phyloP scores from a whole-genome alignment of 495 filamentous ascomycete genomes.

The Tuber brumale region DNA sequence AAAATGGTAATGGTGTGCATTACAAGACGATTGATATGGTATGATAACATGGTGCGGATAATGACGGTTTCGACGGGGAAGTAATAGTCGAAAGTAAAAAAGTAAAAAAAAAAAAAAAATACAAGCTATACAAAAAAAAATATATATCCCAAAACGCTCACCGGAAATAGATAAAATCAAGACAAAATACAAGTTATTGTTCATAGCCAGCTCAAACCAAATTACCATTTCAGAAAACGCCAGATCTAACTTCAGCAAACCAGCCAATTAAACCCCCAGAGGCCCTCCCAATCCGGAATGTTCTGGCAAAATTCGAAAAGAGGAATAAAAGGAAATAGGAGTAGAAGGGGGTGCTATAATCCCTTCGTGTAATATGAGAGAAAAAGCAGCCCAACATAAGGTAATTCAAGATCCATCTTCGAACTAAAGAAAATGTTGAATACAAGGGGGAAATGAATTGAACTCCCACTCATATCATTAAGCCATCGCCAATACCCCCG shows the following conservation, averaged over 20 bases:
- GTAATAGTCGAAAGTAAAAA: background rate
- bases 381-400: conserved; percentile 7
- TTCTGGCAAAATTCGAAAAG: conserved; percentile 6
- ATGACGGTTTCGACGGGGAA: background rate
- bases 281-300: background rate
- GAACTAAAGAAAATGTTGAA: background rate
- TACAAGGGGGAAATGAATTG: background rate
- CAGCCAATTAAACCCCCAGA: background rate
- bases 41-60: background rate
- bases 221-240: conserved; percentile 4
- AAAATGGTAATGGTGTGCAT: background rate
- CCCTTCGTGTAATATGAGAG: background rate
- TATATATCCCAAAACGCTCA: conserved; percentile 3
- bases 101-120: background rate
- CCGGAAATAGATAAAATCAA: background rate
- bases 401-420: conserved; percentile 4
- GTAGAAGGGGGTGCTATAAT: background rate
- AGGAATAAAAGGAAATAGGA: conserved; percentile 6
- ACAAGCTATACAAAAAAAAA: background rate
- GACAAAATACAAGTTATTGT: background rate
- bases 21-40: conserved; percentile 1
- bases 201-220: background rate
- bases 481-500: conserved; percentile 31
- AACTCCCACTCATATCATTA: conserved; percentile 27
- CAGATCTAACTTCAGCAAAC: conserved; percentile 2